Evolutionary conservation across 805 yeast genomes (phyloP).

Genomic region (Hanseniaspora taiwanica): DNA sequence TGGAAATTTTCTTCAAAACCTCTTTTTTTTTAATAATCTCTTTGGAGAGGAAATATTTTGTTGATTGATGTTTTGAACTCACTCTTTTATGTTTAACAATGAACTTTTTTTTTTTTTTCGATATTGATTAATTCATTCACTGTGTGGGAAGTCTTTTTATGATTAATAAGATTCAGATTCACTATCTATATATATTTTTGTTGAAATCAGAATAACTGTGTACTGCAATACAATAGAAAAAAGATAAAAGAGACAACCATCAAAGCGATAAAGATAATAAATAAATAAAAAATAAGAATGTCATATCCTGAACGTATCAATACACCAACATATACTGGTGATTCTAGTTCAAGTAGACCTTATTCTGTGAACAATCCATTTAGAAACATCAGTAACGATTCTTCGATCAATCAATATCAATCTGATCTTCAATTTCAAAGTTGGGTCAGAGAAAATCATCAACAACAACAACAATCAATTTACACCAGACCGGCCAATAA

Average conservation of each 20-base stretch:
- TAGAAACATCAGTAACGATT: conserved; percentile 31
- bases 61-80: too few species aligned
- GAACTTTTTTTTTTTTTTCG: background rate
- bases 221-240: background rate
- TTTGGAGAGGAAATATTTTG: too few species aligned
- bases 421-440: conserved; percentile 33
- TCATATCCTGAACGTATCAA: background rate
- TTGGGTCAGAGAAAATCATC: conserved; percentile 38
- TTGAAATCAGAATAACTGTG: background rate
- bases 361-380: conserved; percentile 66
- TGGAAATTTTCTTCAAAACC: too few species aligned
- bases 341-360: conserved; percentile 22
- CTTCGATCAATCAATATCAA: conserved; percentile 17
- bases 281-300: background rate
- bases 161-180: background rate
- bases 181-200: background rate
- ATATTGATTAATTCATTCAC: background rate
- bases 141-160: background rate
- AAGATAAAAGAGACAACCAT: background rate
- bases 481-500: conserved; percentile 9
- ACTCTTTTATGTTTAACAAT: background rate
- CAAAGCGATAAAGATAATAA: background rate
- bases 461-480: background rate
- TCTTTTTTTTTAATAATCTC: too few species aligned
- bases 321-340: conserved; percentile 9